Conservation (phyloP, 2,329 filamentous ascomycete genomes). For the Phialophora chinensis region DNA sequence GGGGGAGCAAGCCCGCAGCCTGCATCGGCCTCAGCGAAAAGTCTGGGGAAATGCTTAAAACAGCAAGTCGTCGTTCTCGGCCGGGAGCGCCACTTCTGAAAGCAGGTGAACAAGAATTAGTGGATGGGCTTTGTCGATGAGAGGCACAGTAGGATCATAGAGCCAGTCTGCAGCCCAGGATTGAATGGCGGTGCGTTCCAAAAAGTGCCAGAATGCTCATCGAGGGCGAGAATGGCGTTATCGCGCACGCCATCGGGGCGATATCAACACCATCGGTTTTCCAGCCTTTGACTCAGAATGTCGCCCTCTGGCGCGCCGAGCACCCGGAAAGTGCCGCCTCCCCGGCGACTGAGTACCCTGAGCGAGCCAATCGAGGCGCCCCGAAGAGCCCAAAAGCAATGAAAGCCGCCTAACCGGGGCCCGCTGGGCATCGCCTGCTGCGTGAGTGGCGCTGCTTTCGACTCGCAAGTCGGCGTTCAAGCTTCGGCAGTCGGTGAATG, state of each 20-base stretch:
- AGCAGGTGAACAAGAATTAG: not conserved
- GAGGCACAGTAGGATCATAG: not conserved
- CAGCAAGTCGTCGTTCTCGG: not conserved
- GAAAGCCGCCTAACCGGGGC: not conserved
- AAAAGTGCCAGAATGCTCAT: constrained; percentile 13
- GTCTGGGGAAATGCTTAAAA: not conserved
- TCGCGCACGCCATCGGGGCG: constrained; percentile 20
- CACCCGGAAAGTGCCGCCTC: not conserved
- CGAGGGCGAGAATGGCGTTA: constrained; percentile 19
- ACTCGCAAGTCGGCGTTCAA: constrained; percentile 16
- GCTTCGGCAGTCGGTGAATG: constrained; percentile 14
- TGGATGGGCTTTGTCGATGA: not conserved
- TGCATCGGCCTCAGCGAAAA: not conserved
- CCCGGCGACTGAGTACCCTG: not conserved
- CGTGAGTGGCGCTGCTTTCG: not conserved
- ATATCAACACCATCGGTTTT: not conserved
- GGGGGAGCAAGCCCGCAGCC: constrained; percentile 7
- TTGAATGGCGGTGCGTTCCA: not conserved
- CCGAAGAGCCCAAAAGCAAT: not conserved
- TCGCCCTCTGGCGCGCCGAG: not conserved
- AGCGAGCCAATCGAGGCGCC: constrained; percentile 12
- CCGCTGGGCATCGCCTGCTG: not conserved
- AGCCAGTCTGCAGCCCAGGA: not conserved
- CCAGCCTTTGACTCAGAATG: not conserved
- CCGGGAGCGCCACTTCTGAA: not conserved